These are phyloP conservation scores for Amauroascus niger DNA, from an alignment of 2,329 filamentous ascomycete genomes.

Conservation along the genomic window DNA sequence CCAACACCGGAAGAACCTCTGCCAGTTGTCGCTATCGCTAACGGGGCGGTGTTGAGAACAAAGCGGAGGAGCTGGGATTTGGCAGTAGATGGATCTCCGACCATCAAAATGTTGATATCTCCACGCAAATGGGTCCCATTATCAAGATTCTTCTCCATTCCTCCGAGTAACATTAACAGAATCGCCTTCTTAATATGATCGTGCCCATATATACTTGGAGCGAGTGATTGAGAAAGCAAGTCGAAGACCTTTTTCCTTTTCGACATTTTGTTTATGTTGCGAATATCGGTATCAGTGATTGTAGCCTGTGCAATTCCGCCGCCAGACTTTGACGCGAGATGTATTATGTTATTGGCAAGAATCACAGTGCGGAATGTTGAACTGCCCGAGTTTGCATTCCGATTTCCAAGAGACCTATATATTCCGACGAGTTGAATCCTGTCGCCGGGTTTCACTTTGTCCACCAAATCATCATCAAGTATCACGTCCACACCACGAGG, in stretches of 20 bases:
- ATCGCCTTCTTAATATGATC: slow-evolving; percentile 98
- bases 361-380: slow-evolving; percentile 92
- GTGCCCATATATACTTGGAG: slow-evolving; percentile 93
- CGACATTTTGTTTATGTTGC: slow-evolving; percentile 95
- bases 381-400: slow-evolving; percentile 81
- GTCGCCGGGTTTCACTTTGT: slow-evolving; percentile 89
- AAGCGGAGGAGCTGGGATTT: slow-evolving; percentile 98
- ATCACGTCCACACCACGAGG: slow-evolving; percentile 94
- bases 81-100: slow-evolving; percentile 94
- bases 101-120: slow-evolving; percentile 99
- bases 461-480: slow-evolving; percentile 90
- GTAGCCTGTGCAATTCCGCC: slow-evolving; percentile 83
- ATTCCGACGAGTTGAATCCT: slow-evolving; percentile 95
- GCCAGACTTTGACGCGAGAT: slow-evolving; percentile 90
- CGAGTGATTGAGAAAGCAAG: slow-evolving; percentile 82
- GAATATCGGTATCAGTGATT: slow-evolving; percentile 93
- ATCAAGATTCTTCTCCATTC: slow-evolving; percentile 96
- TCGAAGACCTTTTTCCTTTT: slow-evolving; percentile 94
- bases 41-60: slow-evolving; percentile 88
- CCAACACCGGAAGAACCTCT: slow-evolving; percentile 94
- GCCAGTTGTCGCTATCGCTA: slow-evolving; percentile 94
- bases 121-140: slow-evolving; percentile 96
- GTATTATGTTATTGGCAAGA: slow-evolving; percentile 86
- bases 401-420: slow-evolving; percentile 85
- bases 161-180: slow-evolving; percentile 83